These are phyloP conservation scores for Cutaneotrichosporon sp. DNA, from an alignment of 1,284 basidiomycete genomes.

Conservation along the genomic window DNA sequence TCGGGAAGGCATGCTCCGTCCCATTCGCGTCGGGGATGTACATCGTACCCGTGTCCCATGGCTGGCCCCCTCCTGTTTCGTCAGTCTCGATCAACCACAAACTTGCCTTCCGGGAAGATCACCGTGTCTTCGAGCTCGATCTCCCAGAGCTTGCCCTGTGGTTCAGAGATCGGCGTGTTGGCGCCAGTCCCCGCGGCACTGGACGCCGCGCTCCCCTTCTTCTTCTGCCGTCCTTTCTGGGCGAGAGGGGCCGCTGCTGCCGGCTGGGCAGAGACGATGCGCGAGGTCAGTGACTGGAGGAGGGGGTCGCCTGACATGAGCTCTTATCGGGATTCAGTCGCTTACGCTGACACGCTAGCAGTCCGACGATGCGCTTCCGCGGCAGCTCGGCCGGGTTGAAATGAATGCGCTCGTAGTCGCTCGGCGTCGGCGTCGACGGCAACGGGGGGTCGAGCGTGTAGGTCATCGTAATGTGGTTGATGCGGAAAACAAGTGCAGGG, in stretches of 20 bases:
- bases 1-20: constrained; percentile 55
- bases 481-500: too few relatives aligned
- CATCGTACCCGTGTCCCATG: constrained; percentile 68
- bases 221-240: constrained; percentile 36
- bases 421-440: constrained; percentile 31
- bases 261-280: constrained; percentile 23
- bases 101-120: constrained; percentile 69
- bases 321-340: background rate
- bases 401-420: constrained; percentile 43
- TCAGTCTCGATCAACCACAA: too few relatives aligned
- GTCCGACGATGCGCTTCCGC: constrained; percentile 43
- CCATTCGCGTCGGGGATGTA: constrained; percentile 37
- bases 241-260: constrained; percentile 30
- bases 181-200: constrained; percentile 5
- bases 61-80: constrained; percentile 82
- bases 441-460: constrained; percentile 31
- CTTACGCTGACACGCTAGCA: constrained; percentile 50
- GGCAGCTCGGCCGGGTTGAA: constrained; percentile 42
- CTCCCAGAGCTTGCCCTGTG: constrained; percentile 40
- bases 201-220: constrained; percentile 17
- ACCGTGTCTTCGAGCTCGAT: constrained; percentile 73
- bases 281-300: constrained; percentile 33
- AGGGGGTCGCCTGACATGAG: constrained; percentile 43
- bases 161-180: constrained; percentile 8
- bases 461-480: too few relatives aligned